Evolutionary conservation across 139 green algal genomes (phyloP), one percentile per base, ranked within the genome.

Genomic region (Axilococcus clingmanii): DNA sequence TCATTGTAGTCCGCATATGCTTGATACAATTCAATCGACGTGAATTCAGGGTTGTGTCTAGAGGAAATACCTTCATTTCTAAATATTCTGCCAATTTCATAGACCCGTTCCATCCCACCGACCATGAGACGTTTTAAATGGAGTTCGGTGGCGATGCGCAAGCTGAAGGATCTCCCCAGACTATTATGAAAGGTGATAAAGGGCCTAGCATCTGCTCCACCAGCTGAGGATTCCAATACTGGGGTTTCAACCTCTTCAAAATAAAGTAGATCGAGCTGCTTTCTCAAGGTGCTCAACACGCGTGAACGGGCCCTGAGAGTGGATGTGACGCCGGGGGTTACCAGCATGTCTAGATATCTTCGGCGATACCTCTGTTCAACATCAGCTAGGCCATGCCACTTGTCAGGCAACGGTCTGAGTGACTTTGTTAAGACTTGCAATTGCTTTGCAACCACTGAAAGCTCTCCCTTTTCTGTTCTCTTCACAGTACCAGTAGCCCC

Each of bases 31-130:
- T 99, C 92, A 19, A 99, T 77, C 16, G 70, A 86, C 1, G 92
- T 97, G 72, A 99, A 99, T 78, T 99, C 92, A 4, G 92, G 92
- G 63, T 99, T 99, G 79, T 99, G 92, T 2, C 89, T 70, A 2
- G 81, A 76, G 29, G 80, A 93, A 20, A 94, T 69, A 54, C 91
- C 92, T 60, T 99, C 92, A 65, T 99, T 99, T 24, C 92, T 74
- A 63, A 99, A 99, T 35, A 97, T 86, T 41, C 86, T 77, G 3
- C 89, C 92, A 29, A 99, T 83, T 72, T 99, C 92, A 69, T 89
- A 99, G 43, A 99, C 89, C 17, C 86, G 77, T 66, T 99, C 92
- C 55, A 99, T 85, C 12, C 92, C 92, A 17, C 84, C 84, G 30
- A 73, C 81, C 45, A 91, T 74, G 17, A 94, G 51, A 8, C 86